Conservation (phyloP, 2,329 filamentous ascomycete genomes). For the Fragosphaeria purpurea region DNA sequence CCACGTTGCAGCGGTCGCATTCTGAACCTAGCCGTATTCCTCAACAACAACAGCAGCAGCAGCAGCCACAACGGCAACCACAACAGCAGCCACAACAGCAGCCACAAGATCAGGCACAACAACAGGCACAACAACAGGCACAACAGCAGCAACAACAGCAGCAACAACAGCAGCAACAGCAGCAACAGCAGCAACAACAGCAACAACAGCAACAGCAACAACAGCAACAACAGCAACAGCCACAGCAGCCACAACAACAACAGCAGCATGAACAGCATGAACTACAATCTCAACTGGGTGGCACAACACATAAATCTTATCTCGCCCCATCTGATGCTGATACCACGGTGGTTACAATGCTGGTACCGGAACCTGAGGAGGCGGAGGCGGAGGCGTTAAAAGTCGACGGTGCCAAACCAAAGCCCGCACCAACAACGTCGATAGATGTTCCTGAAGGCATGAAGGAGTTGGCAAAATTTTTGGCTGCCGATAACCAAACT, state of each 20-base stretch:
- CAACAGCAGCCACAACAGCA: too few species aligned
- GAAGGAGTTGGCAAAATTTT: constrained; percentile 5
- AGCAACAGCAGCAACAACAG: background rate
- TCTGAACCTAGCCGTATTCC: constrained; percentile 7
- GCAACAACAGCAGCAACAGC: background rate
- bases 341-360: too few species aligned
- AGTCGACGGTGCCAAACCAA: background rate
- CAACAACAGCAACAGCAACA: too few species aligned
- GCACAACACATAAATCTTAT: too few species aligned
- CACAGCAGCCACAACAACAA: too few species aligned
- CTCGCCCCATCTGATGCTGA: too few species aligned
- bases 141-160: background rate
- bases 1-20: constrained; percentile 10
- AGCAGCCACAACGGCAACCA: background rate
- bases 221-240: too few species aligned
- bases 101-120: background rate
- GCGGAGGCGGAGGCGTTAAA: too few species aligned
- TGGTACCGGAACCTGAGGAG: too few species aligned
- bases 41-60: background rate
- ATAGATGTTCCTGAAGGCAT: constrained; percentile 5
- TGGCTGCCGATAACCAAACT: constrained; percentile 1
- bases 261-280: too few species aligned
- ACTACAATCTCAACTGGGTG: too few species aligned
- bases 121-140: background rate
- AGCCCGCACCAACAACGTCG: background rate